These are phyloP conservation scores for Thraustotheca clavata DNA, from an alignment of 352 stramenopile genomes.

Conservation along the genomic window DNA sequence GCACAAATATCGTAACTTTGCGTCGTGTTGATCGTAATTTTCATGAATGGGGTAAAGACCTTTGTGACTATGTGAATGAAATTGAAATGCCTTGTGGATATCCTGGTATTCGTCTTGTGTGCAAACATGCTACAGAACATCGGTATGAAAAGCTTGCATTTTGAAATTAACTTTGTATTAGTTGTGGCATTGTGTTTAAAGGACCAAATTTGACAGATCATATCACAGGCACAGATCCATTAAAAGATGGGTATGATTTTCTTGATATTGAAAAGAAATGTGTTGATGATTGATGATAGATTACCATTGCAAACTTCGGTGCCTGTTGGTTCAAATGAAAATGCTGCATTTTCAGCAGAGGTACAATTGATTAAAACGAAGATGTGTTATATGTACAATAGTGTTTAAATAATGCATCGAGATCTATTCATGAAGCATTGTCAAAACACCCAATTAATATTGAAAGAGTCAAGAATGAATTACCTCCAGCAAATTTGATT, in stretches of 20 bases:
- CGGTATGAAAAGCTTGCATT: too few species aligned
- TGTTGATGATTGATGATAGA: conserved; percentile 24
- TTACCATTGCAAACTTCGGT: conserved; percentile 52
- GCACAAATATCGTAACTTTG: conserved; percentile 51
- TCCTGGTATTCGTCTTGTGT: conserved; percentile 54
- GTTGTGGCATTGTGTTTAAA: conserved; percentile 79
- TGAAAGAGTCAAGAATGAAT: conserved; percentile 32
- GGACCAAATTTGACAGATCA: conserved; percentile 68
- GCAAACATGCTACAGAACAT: conserved; percentile 84
- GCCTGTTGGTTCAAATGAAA: conserved; percentile 47
- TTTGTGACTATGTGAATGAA: conserved; percentile 67
- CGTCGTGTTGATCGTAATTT: conserved; percentile 82
- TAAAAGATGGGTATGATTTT: conserved; percentile 73
- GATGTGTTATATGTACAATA: conserved; percentile 6
- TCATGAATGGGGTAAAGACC: conserved; percentile 64
- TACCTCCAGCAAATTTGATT: conserved; percentile 81
- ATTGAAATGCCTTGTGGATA: conserved; percentile 44
- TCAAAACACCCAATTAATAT: conserved; percentile 72
- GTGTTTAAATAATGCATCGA: conserved; percentile 70
- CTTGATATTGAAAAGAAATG: not conserved
- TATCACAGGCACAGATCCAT: conserved; percentile 78
- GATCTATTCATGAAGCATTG: conserved; percentile 52
- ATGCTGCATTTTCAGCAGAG: conserved; percentile 70
- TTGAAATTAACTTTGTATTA: too few species aligned
- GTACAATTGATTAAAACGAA: conserved; percentile 13